Evolutionary conservation across 495 filamentous ascomycete genomes (phyloP), one percentile per base, ranked within the genome.

Genomic region (Aspergillus ellipticus): DNA sequence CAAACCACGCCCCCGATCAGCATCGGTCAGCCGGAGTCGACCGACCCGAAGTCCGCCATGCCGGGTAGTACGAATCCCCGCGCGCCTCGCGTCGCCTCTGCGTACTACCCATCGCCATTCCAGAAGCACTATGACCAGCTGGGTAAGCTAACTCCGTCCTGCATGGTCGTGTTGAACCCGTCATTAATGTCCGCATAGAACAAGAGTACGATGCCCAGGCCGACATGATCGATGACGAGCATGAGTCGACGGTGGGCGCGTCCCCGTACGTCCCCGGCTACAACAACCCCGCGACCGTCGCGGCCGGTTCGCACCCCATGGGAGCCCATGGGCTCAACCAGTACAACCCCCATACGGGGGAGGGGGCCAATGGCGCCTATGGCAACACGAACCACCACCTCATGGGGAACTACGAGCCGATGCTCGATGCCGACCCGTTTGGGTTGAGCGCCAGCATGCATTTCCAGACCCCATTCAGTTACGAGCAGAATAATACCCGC

Each of bases 201-300:
- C 93, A 96, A 82, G 94, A 98, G 79, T 97, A 97, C 79, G 94
- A 98, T 74, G 91, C 94, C 53, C 89, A 94, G 79, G 85, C 89
- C 66, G 92, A 96, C 60, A 89, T 96, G 82, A 84, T 94, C 68
- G 93, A 97, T 68, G 93, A 96, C 29, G 85, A 87, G 54, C 77
- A 83, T 56, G 84, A 88, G 54, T 82, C 84, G n/a, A 81, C 85
- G 22, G 79, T 78, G 28, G 85, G 85, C 19, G 79, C 86, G 22
- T 85, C 84, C 19, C 82, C 88, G 3, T 92, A 87, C 61, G 81
- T 88, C 24, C 70, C 80, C 16, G 68, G 76, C 11, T 85, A 83
- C 67, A 78, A 76, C 42, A 69, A 73, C 22, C 65, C 73, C 17
- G 70, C 73, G 9, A 75, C 74, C 26, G 71, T 78, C 17, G 53